A percentile compares a stretch with the other conserved stretches of the same genome.
Evolutionary conservation across 805 yeast species (phyloP).

Genomic region (Sugiyamaella smithiae): DNA sequence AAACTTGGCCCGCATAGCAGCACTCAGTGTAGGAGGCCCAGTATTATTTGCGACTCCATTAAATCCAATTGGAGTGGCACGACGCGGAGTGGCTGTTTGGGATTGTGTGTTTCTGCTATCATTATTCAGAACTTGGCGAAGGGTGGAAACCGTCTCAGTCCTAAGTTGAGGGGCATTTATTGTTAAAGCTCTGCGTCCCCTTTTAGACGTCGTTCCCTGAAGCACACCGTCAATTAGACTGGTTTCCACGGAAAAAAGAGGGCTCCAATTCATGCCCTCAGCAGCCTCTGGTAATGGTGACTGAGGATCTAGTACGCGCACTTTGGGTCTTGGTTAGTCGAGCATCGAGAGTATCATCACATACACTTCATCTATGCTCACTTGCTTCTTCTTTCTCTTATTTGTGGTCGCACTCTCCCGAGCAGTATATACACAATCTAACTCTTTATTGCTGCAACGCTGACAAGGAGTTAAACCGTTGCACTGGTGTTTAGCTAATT

Average conservation of each 20-base stretch:
- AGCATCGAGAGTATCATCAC: too few species aligned
- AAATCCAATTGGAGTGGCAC: not conserved
- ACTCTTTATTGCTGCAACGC: constrained; percentile 22
- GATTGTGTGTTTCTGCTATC: not conserved
- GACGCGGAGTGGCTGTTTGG: not conserved
- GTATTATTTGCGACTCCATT: not conserved
- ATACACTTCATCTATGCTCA: not conserved
- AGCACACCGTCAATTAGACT: not conserved
- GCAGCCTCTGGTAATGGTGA: not conserved
- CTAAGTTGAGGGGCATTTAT: not conserved
- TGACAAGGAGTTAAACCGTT: constrained; percentile 25
- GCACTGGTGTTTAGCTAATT: constrained; percentile 17
- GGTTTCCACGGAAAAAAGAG: not conserved
- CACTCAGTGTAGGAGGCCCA: not conserved
- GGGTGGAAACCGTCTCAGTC: not conserved
- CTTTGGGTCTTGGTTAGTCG: too few species aligned
- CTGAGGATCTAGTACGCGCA: not conserved
- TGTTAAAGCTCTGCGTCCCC: not conserved
- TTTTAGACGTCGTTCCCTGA: not conserved
- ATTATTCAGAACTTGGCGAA: not conserved
- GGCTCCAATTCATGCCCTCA: not conserved
- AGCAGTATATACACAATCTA: constrained; percentile 23
- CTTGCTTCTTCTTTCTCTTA: not conserved
- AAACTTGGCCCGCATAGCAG: too few species aligned
- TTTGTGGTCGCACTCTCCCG: too few species aligned